These are phyloP conservation scores for Hypericum androsaemum DNA, from an alignment of 345 rosid genomes.

Conservation along the genomic window DNA sequence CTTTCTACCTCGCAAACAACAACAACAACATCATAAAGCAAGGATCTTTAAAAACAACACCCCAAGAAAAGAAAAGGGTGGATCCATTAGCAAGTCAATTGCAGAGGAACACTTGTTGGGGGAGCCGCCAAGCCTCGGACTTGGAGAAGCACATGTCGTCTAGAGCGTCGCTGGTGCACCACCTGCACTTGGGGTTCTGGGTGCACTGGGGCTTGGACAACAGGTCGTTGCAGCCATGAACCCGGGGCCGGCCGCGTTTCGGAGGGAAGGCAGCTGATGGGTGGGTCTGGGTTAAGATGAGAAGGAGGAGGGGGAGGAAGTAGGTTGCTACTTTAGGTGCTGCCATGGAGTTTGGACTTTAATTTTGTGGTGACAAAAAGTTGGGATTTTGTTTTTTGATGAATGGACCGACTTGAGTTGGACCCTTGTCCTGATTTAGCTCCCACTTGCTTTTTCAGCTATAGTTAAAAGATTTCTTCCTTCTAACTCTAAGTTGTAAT, in stretches of 20 bases:
- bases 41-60: neutral
- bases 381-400: too few species aligned
- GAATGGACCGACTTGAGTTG: too few species aligned
- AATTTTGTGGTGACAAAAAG: too few species aligned
- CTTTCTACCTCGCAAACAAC: too few species aligned
- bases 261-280: conserved; percentile 8
- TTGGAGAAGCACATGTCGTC: conserved; percentile 64
- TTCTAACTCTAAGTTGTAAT: too few species aligned
- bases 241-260: conserved; percentile 21
- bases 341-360: too few species aligned
- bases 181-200: conserved; percentile 44
- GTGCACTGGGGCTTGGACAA: conserved; percentile 50
- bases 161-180: conserved; percentile 75
- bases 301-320: conserved; percentile 11
- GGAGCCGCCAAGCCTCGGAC: conserved; percentile 60
- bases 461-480: too few species aligned
- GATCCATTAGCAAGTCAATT: conserved; percentile 14
- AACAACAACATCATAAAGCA: too few species aligned
- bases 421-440: too few species aligned
- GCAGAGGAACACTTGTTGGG: conserved; percentile 63
- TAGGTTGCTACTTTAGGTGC: too few species aligned
- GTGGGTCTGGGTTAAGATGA: conserved; percentile 8
- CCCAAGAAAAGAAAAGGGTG: neutral
- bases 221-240: conserved; percentile 46
- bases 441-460: too few species aligned